These are phyloP conservation scores for Porphyra umbilicalis DNA, from an alignment of 31 red algal species.

Conservation along the genomic window DNA sequence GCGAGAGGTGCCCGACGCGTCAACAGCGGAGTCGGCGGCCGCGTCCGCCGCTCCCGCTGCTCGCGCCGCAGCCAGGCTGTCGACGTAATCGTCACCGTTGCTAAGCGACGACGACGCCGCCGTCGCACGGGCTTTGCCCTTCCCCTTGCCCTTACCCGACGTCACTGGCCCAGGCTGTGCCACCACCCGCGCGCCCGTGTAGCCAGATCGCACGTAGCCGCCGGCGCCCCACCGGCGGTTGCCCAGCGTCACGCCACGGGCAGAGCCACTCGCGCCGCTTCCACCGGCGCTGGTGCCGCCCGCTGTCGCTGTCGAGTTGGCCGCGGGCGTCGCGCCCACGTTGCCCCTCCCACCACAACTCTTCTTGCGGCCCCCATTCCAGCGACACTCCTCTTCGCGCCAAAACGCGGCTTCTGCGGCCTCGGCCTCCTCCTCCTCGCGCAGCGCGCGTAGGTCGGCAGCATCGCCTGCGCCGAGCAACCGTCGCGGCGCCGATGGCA, in stretches of 20 bases:
- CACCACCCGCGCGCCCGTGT: neutral
- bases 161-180: neutral
- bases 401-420: neutral
- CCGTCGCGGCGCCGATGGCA: neutral
- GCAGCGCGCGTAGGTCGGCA: neutral
- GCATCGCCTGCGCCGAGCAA: neutral
- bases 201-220: neutral
- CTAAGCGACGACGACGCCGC: neutral
- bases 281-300: neutral
- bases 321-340: neutral
- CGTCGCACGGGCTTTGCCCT: neutral
- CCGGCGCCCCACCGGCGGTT: neutral
- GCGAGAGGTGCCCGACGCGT: too few relatives aligned
- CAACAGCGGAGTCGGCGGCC: too few relatives aligned
- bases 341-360: too few relatives aligned
- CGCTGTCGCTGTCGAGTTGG: neutral
- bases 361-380: neutral
- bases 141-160: neutral
- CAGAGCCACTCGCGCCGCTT: neutral
- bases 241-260: neutral
- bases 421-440: neutral
- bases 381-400: neutral
- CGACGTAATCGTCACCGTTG: neutral
- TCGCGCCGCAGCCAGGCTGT: neutral
- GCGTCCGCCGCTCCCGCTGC: neutral